Evolutionary conservation across 371 early-diverging fungal species (phyloP), one percentile per base, ranked within the genome.

Genomic region (Apophysomyces sp.): DNA sequence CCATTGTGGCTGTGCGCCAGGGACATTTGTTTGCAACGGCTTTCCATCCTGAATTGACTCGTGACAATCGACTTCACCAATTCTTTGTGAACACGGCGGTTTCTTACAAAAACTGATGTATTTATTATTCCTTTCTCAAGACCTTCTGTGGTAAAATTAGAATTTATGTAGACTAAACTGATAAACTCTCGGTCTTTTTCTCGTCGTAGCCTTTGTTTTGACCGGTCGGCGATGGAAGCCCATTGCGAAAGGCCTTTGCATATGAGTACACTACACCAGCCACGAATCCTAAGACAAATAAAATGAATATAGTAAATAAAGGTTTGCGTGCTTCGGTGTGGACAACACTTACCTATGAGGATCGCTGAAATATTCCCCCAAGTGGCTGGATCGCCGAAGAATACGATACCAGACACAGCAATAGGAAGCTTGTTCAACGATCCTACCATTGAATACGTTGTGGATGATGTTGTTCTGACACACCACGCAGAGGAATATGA

Each of bases 391-490:
- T 94, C 97, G 40, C 87, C 87, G 76, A 98, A 94, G 77, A 97
- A 96, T n/a, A 98, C 55, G 80, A 99, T 95, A 29, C 99, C 99
- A 56, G 94, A 90, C 31, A 96, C 80, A 18, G 99, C 95, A 54
- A 99, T 92, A 7, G 99, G 95, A 28, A 99, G 81, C 71, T 99
- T 99, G 81, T 99, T 99, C 36, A 99, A 86, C 9, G 99, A 98
- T 15, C 99, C 99, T 16, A 96, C 93, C 98, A 99, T 99, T 53
- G 93, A 93, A 78, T 97, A 94, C 0, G 99, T 98, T 9, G 99
- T 99, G 1, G 98, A 95, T 2, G 89, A 87, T 15, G 99, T 95
- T 5, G 92, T 90, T 62, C 97, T 89, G 16, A 99, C 89, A 72
- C 97, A 95, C 98, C 97, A 98, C 2, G 94, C 92, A 56, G 94